Base-by-base conservation (phyloP, 192 early-diverging fungal species). In the Pilaira anomala region DNA sequence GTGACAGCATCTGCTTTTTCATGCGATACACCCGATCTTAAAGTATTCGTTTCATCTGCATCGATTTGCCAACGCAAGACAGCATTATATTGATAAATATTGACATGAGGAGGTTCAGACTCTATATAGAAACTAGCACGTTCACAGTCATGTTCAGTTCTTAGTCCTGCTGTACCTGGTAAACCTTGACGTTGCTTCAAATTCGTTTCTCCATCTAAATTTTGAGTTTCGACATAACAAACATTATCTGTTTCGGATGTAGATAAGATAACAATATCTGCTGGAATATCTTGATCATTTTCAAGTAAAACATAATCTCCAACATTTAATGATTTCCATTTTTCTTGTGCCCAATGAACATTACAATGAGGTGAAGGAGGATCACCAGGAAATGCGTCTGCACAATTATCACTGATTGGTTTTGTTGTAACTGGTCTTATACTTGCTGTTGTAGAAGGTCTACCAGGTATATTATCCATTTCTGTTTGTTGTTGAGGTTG, bases 141-240 rank as follows among this genome's bases (percentile, higher is more conserved):
- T 12, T 83, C 85, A 51, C 87, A 79, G 51, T 85, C 91, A 8
- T 72, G 75, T 18, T 83, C 77, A 18, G 78, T 76, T 21, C 65
- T 52, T 21, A 92, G 48, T 45, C 77, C 81, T 18, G 72, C 69
- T 12, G 91, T 94, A 16, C 85, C 80, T 0, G 77, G 66, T 53
- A 89, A 51, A 3, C 87, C 83, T 45, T 86, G 79, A 48, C 92
- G 87, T 26, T 92, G 84, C 76, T 99, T 99, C 30, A 99, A 79
- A 66, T 97, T 99, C 7, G 97, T 99, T 70, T 99, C 97, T 60
- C 97, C 97, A 62, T 99, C 97, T 40, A 99, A 81, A 67, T 97
- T 95, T 65, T 99, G 96, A 0, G 97, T 99, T 74, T 99, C 97
- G n/a, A 96, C 83, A 73, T 91, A 97, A 60, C 93, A 95, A 0